phyloP scores from a whole-genome alignment of 768 basidiomycete species.

The Kwoniella europaea region DNA sequence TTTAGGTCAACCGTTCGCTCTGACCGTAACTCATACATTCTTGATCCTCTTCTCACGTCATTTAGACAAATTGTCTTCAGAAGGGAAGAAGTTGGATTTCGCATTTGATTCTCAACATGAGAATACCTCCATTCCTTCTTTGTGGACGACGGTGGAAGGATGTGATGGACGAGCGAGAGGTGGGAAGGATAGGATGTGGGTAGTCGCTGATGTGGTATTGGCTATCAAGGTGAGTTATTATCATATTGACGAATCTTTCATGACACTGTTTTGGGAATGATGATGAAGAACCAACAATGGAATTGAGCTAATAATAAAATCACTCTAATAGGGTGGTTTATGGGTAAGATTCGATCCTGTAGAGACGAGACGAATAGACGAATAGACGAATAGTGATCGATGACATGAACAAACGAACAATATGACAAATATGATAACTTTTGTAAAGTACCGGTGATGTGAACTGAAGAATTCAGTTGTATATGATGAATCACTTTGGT shows the following conservation, averaged over 20 bases:
- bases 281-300: too few species aligned
- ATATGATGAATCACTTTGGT: not conserved
- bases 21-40: conserved; percentile 40
- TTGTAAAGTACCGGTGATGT: not conserved
- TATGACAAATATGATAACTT: not conserved
- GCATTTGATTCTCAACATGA: conserved; percentile 38
- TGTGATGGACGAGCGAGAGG: conserved; percentile 39
- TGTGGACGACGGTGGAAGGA: conserved; percentile 27
- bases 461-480: not conserved
- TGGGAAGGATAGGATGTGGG: conserved; percentile 47
- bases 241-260: not conserved
- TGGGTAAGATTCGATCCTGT: not conserved
- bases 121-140: conserved; percentile 32
- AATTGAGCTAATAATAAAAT: too few species aligned
- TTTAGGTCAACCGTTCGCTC: conserved; percentile 51
- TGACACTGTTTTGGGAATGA: too few species aligned
- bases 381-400: not conserved
- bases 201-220: conserved; percentile 47
- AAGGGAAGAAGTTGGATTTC: conserved; percentile 11
- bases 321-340: not conserved
- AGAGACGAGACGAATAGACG: not conserved
- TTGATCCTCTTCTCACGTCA: conserved; percentile 35
- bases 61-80: conserved; percentile 8
- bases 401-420: not conserved
- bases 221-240: conserved; percentile 47